Evolutionary conservation across 805 yeast species (phyloP).

Genomic region (Yarrowia deformans): DNA sequence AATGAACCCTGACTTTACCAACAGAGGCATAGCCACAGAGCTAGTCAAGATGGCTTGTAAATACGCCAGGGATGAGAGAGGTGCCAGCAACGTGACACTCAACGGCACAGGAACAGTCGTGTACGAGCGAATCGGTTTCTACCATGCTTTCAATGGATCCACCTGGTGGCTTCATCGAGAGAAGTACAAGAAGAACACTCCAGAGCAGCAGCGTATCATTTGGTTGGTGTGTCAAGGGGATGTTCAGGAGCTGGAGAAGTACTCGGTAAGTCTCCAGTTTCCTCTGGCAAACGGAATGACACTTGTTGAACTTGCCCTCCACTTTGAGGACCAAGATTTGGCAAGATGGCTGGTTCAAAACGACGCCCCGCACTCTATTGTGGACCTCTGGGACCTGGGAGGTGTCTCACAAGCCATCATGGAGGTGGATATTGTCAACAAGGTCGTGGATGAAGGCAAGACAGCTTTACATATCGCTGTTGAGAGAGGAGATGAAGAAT

Average conservation of each 20-base stretch:
- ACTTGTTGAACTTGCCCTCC: conserved; percentile 1
- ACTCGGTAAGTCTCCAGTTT: background rate
- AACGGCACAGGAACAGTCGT: conserved; percentile 20
- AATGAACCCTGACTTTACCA: background rate
- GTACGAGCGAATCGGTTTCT: conserved; percentile 17
- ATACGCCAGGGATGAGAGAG: conserved; percentile 7
- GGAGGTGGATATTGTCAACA: background rate
- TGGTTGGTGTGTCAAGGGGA: conserved; percentile 16
- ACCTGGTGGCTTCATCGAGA: conserved; percentile 30
- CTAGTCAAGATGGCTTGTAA: conserved; percentile 13
- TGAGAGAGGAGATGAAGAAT: conserved; percentile 26
- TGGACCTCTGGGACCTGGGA: conserved; percentile 24
- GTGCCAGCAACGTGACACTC: background rate
- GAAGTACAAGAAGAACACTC: conserved; percentile 5
- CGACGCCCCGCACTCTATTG: conserved; percentile 25
- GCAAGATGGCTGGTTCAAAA: conserved; percentile 25
- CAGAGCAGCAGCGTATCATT: background rate
- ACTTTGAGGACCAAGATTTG: background rate
- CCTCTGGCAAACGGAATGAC: conserved; percentile 9
- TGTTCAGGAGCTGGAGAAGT: background rate
- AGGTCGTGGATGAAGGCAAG: conserved; percentile 11
- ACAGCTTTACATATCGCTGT: conserved; percentile 25
- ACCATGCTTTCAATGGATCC: conserved; percentile 15
- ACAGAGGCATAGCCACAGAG: conserved; percentile 12
- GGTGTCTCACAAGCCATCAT: conserved; percentile 3